Evolutionary conservation across 2,329 filamentous ascomycete genomes (phyloP).

Genomic region (Chrysosphaeria jannelii): DNA sequence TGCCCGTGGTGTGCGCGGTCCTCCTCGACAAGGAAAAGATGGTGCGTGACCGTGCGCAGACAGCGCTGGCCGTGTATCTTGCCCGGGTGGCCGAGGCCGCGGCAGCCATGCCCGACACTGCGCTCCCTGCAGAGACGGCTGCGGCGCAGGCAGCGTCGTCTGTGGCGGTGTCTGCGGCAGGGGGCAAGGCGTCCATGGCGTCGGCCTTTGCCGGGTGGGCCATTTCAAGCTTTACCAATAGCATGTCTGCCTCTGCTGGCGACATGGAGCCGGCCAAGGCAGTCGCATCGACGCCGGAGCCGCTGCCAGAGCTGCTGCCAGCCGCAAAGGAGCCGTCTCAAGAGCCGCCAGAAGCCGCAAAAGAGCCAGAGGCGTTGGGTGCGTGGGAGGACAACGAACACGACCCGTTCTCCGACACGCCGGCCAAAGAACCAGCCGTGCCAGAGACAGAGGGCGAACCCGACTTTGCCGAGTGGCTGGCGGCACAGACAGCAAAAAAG

Average conservation of each 20-base stretch:
- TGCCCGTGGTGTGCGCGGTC: slow-evolving; percentile 59
- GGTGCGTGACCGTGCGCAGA: slow-evolving; percentile 70
- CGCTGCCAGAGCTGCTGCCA: background rate
- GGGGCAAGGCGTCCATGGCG: background rate
- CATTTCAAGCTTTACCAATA: slow-evolving; percentile 95
- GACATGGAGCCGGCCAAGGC: slow-evolving; percentile 36
- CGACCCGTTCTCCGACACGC: slow-evolving; percentile 14
- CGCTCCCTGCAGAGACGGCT: slow-evolving; percentile 33
- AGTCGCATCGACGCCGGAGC: background rate
- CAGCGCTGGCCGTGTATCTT: slow-evolving; percentile 66
- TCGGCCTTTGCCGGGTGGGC: slow-evolving; percentile 76
- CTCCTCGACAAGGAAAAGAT: slow-evolving; percentile 90
- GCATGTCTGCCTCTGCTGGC: slow-evolving; percentile 53
- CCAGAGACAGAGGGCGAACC: slow-evolving; percentile 62
- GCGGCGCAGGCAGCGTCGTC: slow-evolving; percentile 12
- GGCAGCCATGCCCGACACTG: slow-evolving; percentile 49
- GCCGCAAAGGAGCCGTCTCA: background rate
- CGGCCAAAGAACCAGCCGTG: no score
- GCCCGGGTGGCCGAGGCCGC: slow-evolving; percentile 55
- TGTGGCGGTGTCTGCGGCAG: slow-evolving; percentile 18
- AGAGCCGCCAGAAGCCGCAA: background rate
- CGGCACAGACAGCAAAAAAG: slow-evolving; percentile 43
- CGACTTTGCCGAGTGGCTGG: slow-evolving; percentile 87
- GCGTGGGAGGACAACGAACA: slow-evolving; percentile 10
- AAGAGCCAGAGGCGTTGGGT: no score